Evolutionary conservation across 176 grass and related monocot species (phyloP).

Genomic region (Panicum miliaceum): DNA sequence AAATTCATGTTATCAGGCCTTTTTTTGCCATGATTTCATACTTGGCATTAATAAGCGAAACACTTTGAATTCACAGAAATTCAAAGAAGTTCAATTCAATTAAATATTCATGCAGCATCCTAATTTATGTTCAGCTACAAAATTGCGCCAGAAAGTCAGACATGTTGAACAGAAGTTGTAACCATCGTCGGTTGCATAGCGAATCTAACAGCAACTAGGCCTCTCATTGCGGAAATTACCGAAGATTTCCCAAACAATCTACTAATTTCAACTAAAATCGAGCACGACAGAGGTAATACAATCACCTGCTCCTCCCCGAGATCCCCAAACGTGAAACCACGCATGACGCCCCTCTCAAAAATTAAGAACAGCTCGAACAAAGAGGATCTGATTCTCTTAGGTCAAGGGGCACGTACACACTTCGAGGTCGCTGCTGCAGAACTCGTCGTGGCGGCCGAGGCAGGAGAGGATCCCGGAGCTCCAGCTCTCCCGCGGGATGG

Average conservation of each 20-base stretch:
- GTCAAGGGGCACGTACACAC: constrained; percentile 66
- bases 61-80: neutral
- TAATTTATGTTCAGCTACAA: neutral
- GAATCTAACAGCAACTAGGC: neutral
- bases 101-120: neutral
- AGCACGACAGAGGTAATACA: neutral
- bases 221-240: neutral
- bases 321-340: constrained; percentile 14
- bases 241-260: neutral
- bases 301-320: neutral
- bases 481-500: constrained; percentile 62
- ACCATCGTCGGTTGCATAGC: neutral
- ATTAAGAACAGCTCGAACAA: neutral
- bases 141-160: constrained; percentile 1
- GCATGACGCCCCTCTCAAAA: neutral
- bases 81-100: neutral
- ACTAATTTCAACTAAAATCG: neutral
- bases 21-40: constrained; percentile 2
- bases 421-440: constrained; percentile 98
- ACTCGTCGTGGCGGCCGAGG: constrained; percentile 80
- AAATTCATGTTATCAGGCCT: neutral
- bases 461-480: constrained; percentile 79
- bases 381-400: constrained; percentile 8
- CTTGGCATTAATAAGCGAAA: neutral
- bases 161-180: neutral